These are phyloP conservation scores for Lepidium didymum DNA, from an alignment of 345 rosid species.

Conservation along the genomic window DNA sequence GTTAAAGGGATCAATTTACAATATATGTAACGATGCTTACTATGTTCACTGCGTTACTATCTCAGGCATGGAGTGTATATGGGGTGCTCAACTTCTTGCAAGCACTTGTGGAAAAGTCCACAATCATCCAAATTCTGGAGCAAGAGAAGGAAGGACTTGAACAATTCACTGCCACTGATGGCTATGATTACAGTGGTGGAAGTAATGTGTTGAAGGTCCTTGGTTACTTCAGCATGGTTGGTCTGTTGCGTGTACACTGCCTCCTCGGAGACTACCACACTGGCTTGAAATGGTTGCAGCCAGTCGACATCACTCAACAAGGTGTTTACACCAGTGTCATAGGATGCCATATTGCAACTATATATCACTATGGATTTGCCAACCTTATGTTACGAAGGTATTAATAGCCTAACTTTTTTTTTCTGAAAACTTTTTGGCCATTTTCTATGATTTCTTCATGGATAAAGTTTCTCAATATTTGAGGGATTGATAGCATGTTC, in stretches of 20 bases:
- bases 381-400: slow-evolving; percentile 95
- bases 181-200: slow-evolving; percentile 93
- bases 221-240: slow-evolving; percentile 98
- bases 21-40: not conserved
- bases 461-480: not conserved
- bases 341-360: slow-evolving; percentile 89
- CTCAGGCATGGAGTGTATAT: slow-evolving; percentile 94
- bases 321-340: slow-evolving; percentile 90
- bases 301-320: slow-evolving; percentile 89
- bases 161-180: slow-evolving; percentile 94
- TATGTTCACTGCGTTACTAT: not conserved
- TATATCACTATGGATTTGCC: slow-evolving; percentile 97
- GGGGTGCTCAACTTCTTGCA: slow-evolving; percentile 98
- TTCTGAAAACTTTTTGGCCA: not conserved
- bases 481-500: not conserved
- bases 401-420: not conserved
- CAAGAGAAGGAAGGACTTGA: slow-evolving; percentile 88
- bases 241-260: slow-evolving; percentile 90
- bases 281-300: slow-evolving; percentile 85
- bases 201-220: slow-evolving; percentile 95
- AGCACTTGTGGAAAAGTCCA: slow-evolving; percentile 94
- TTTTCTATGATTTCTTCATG: not conserved
- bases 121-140: slow-evolving; percentile 77
- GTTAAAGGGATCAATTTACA: not conserved
- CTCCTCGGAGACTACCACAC: slow-evolving; percentile 95